Conservation (phyloP, 2,329 filamentous ascomycete species). For the Talaromyces atroroseus region DNA sequence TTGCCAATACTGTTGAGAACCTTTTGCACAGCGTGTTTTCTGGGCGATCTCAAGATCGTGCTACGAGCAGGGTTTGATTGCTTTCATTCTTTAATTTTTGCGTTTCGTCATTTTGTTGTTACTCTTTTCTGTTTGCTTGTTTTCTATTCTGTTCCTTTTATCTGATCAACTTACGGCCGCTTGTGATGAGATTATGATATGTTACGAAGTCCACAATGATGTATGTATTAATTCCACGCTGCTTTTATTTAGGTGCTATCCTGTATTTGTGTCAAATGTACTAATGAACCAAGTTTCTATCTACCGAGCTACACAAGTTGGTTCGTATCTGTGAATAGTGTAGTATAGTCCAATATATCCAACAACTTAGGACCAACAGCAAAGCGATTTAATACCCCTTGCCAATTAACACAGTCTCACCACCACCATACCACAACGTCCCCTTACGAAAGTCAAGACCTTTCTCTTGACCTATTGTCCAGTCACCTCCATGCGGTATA, state of each 20-base stretch:
- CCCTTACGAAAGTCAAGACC: slow-evolving; percentile 73
- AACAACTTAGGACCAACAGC: not conserved
- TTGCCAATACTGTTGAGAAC: slow-evolving; percentile 31
- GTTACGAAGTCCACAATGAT: slow-evolving; percentile 1
- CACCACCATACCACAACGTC: slow-evolving; percentile 80
- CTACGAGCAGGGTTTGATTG: slow-evolving; percentile 1
- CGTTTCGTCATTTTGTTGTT: not conserved
- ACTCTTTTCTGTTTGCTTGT: not conserved
- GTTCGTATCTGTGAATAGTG: too few species aligned
- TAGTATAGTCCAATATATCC: not conserved
- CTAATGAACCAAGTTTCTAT: slow-evolving; percentile 1
- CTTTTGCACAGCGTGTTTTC: slow-evolving; percentile 22
- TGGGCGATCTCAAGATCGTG: slow-evolving; percentile 3
- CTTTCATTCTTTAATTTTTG: not conserved
- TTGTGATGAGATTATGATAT: slow-evolving; percentile 4
- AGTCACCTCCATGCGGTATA: slow-evolving; percentile 57
- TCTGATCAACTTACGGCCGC: not conserved
- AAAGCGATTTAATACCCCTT: slow-evolving; percentile 34
- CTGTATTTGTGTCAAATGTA: not conserved
- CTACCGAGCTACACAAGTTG: not conserved
- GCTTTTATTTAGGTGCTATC: not conserved
- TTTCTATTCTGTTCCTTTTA: not conserved
- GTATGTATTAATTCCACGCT: not conserved
- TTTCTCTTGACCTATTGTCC: slow-evolving; percentile 80
- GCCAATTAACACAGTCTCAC: slow-evolving; percentile 59